Base-by-base conservation (phyloP, 2,329 filamentous ascomycete species). In the Plenodomus lindquistii region DNA sequence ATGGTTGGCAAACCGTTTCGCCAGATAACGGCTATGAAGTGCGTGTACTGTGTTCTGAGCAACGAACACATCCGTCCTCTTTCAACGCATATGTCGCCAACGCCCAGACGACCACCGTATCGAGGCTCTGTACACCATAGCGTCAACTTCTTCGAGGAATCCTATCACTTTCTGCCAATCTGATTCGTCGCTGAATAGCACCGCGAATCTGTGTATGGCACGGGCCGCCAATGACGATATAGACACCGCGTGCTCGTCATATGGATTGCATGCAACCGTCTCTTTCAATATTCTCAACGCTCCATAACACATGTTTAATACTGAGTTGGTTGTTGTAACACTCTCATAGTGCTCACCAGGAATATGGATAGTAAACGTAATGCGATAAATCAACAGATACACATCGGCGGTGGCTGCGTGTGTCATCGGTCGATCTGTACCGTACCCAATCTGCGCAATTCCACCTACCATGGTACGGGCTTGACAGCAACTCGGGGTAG, bases 1-100 rank as follows among this genome's bases (percentile, higher is more conserved):
- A 52, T 70, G 59, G 54, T 38, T 71, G 39, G 51, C 55, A 22
- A 48, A 50, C 5, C 59, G 52, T 46, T 40, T 66, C 16, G 43
- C 50, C 16, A 55, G 49, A 27, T 63, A 42, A 60, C 11, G 15
- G 27, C 27, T 13, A 31, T 31, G 6, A 31, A 31, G 15, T 8
- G 11, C 11, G 9, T 15, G 4, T 15, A 7, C 6, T 31, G 11
- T 31, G 27, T 31, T 31, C 11, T 13, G 27, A 24, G 27, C 4
- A 31, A 31, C 11, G 27, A 31, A 8, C 6, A 5, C 15, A 36
- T 18, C 15, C 34, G 13, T n/a, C 6, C 15, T 7, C n/a, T 18
- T 36, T 36, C 6, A 36, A 18, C 34, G 17, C 17, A n/a, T n/a
- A n/a, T 36, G 15, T 8, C 37, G 42, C 58, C 59, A 59, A 20